Percentiles rank a stretch among this genome's conserved stretches.
Conservation (phyloP, 2,329 filamentous ascomycete species). For the Pseudogymnoascus sp. region DNA sequence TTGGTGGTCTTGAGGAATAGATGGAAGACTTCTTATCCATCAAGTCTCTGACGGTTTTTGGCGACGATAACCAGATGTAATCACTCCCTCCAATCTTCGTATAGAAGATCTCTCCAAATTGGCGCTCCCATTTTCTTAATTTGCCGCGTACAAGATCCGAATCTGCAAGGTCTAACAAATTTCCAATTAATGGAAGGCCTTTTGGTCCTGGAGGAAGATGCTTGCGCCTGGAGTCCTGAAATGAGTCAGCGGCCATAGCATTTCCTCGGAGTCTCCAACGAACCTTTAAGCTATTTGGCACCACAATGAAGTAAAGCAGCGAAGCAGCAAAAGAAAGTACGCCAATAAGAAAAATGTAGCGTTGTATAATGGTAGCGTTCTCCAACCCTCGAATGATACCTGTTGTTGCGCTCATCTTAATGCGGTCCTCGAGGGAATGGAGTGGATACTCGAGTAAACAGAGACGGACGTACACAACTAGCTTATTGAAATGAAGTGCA, state of each 20-base stretch:
- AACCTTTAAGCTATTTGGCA: too few species aligned
- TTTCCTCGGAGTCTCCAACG: too few species aligned
- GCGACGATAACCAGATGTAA: conserved; percentile 31
- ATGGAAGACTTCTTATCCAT: conserved; percentile 21
- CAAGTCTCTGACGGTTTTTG: conserved; percentile 19
- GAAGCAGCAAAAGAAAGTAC: too few species aligned
- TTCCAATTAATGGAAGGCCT: conserved; percentile 33
- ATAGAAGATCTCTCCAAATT: conserved; percentile 33
- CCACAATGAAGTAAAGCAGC: too few species aligned
- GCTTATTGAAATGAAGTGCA: too few species aligned
- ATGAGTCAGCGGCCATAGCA: not conserved
- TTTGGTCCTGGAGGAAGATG: conserved; percentile 32
- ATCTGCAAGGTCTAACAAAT: conserved; percentile 30
- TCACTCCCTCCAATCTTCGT: conserved; percentile 31
- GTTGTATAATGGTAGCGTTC: too few species aligned
- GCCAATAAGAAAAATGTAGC: too few species aligned
- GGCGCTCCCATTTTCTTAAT: conserved; percentile 27
- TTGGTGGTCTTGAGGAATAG: conserved; percentile 32
- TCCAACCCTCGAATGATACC: too few species aligned
- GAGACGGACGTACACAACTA: too few species aligned
- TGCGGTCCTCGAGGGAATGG: too few species aligned
- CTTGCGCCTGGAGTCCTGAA: conserved; percentile 19
- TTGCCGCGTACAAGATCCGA: conserved; percentile 25
- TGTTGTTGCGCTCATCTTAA: too few species aligned
- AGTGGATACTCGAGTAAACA: too few species aligned